Conservation (phyloP, 2,329 filamentous ascomycete genomes). For the Erysiphe pulchra region DNA sequence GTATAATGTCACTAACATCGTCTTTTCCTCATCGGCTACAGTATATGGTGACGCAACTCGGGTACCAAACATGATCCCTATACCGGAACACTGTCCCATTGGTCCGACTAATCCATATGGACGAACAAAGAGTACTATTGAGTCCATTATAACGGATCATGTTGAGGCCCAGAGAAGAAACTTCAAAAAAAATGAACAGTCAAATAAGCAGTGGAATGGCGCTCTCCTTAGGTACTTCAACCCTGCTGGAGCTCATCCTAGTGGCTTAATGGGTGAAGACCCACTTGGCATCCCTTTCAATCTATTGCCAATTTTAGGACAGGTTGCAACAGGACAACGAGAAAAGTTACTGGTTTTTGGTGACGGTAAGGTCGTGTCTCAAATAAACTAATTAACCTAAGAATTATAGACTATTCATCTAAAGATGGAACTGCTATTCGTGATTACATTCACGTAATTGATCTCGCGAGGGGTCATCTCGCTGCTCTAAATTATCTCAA, state of each 20-base stretch:
- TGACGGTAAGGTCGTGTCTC: constrained; percentile 33
- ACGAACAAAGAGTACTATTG: constrained; percentile 81
- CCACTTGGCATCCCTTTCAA: constrained; percentile 91
- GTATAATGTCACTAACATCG: constrained; percentile 84
- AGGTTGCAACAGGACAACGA: constrained; percentile 85
- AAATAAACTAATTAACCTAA: not conserved
- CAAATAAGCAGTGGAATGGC: constrained; percentile 66
- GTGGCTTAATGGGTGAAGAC: constrained; percentile 93
- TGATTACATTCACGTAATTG: constrained; percentile 93
- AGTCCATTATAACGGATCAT: constrained; percentile 76
- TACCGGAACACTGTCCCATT: constrained; percentile 87
- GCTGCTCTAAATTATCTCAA: constrained; percentile 77
- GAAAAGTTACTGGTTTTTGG: constrained; percentile 90
- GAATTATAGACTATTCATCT: constrained; percentile 52
- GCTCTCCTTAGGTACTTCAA: constrained; percentile 95
- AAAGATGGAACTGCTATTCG: constrained; percentile 83
- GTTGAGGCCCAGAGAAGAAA: constrained; percentile 70
- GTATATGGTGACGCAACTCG: constrained; percentile 96
- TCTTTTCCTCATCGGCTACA: constrained; percentile 94
- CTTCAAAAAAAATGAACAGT: constrained; percentile 53
- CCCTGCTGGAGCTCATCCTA: constrained; percentile 81
- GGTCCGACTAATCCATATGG: constrained; percentile 96
- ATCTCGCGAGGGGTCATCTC: constrained; percentile 66
- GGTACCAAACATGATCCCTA: constrained; percentile 95
- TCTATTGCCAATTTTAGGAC: constrained; percentile 73